Base-by-base conservation (phyloP, 495 filamentous ascomycete genomes). In the Trypethelium eluteriae region DNA sequence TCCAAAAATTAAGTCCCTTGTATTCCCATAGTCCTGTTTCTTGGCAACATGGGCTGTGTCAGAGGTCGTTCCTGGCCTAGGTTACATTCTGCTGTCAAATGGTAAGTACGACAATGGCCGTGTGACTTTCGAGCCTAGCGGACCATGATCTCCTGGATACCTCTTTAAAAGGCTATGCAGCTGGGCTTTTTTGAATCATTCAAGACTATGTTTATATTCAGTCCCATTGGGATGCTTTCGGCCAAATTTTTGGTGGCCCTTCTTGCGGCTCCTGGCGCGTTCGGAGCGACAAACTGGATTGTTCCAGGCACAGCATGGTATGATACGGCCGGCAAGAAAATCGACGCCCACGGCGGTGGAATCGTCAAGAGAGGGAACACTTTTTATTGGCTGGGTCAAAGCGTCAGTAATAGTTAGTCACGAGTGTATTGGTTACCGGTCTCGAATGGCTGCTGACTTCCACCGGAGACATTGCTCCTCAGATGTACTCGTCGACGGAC, bases 401-500 rank as follows among this genome's bases (percentile, higher is more conserved):
- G 71, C n/a, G 76, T 74, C 25, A 74, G 67, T 69, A 77, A 76
- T 46, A 71, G 78, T 80, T 74, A 59, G 71, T 69, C 25, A 46
- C 38, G 59, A 39, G 16, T 39, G 38, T 53, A 12, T 35, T 12
- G 0, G 36, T 9, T 59, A 36, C 53, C 6, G 14, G 1, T 34
- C 18, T 14, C 7, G 7, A 4, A 36, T 36, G 32, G 53, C 0
- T 62, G 18, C 50, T 61, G 34, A 12, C n/a, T 59, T 6, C 9
- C 18, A 18, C 53, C 7, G 6, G 49, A 79, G 78, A 77, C 64
- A 67, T 76, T 63, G 76, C 76, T 10, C 78, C 79, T 6, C 75
- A 73, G 64, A 70, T 81, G 70, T 81, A 81, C 64, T 79, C 78
- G 2, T 80, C 78, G 9, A 77, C 74, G 2, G 77, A 81, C 62